These are phyloP conservation scores for Arctostaphylos glauca DNA, from an alignment of 148 eudicot species.

Conservation along the genomic window DNA sequence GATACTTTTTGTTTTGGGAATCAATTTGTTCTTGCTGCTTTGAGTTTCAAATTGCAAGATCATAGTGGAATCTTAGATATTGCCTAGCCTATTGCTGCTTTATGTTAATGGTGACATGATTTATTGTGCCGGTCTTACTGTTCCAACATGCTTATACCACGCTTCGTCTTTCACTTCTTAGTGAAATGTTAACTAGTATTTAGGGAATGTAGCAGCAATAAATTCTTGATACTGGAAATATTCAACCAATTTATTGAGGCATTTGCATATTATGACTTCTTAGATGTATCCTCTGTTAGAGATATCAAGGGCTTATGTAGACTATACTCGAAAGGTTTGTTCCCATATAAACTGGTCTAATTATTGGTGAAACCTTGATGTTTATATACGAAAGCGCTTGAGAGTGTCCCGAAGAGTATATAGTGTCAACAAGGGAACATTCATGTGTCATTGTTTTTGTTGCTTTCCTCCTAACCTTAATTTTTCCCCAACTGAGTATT, in stretches of 20 bases:
- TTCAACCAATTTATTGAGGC: background rate
- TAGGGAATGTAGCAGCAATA: background rate
- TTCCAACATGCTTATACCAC: background rate
- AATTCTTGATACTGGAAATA: background rate
- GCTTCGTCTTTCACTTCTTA: background rate
- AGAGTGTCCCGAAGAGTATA: no score
- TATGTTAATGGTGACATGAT: background rate
- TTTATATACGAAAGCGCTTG: background rate
- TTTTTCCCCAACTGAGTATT: no score
- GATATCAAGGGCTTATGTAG: background rate
- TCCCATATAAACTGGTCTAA: background rate
- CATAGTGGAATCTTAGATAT: constrained; percentile 1
- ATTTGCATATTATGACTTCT: background rate
- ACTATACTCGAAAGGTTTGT: background rate
- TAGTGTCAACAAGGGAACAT: no score
- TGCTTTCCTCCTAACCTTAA: no score
- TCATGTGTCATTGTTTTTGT: no score
- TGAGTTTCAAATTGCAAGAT: no score
- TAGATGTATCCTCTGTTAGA: background rate
- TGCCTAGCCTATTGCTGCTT: background rate
- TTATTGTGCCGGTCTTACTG: background rate
- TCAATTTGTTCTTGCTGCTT: no score
- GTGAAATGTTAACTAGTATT: background rate
- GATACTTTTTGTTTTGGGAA: no score
- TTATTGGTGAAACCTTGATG: background rate